Percentiles rank a stretch among this genome's conserved stretches.
Conservation (phyloP, 2,329 filamentous ascomycete species). For the Colletotrichum ledebouriae region DNA sequence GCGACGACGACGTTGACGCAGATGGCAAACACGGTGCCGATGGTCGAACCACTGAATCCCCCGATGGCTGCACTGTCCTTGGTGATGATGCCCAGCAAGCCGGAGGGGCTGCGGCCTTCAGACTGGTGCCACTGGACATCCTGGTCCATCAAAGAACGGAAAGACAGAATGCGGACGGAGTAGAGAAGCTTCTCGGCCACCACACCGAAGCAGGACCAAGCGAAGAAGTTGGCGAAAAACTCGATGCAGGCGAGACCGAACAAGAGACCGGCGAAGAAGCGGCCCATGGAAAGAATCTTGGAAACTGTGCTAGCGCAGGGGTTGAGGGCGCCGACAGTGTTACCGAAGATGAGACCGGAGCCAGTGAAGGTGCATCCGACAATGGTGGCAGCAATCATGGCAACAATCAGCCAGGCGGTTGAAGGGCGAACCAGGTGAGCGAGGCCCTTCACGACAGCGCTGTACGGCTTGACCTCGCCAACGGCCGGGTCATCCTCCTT, state of each 20-base stretch:
- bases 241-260: conserved; percentile 72
- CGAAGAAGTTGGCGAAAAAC: conserved; percentile 69
- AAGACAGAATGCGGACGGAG: conserved; percentile 66
- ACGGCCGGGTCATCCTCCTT: conserved; percentile 32
- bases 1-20: conserved; percentile 66
- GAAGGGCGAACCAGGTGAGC: conserved; percentile 51
- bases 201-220: conserved; percentile 68
- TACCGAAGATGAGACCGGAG: conserved; percentile 71
- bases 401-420: conserved; percentile 56
- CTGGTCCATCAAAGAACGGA: conserved; percentile 69
- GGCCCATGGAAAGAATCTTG: conserved; percentile 62
- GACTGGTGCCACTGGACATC: conserved; percentile 72
- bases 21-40: conserved; percentile 67
- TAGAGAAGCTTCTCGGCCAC: conserved; percentile 70
- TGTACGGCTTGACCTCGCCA: conserved; percentile 42
- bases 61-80: conserved; percentile 66
- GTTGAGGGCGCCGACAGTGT: conserved; percentile 69
- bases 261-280: conserved; percentile 69
- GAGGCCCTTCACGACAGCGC: conserved; percentile 42
- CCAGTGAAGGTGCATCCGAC: conserved; percentile 71
- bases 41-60: conserved; percentile 67
- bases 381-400: conserved; percentile 63
- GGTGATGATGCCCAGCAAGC: conserved; percentile 67
- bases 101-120: conserved; percentile 60
- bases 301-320: conserved; percentile 62